Base-by-base conservation (phyloP, 2,329 filamentous ascomycete genomes). In the Aspergillus oerlinghausenensis region DNA sequence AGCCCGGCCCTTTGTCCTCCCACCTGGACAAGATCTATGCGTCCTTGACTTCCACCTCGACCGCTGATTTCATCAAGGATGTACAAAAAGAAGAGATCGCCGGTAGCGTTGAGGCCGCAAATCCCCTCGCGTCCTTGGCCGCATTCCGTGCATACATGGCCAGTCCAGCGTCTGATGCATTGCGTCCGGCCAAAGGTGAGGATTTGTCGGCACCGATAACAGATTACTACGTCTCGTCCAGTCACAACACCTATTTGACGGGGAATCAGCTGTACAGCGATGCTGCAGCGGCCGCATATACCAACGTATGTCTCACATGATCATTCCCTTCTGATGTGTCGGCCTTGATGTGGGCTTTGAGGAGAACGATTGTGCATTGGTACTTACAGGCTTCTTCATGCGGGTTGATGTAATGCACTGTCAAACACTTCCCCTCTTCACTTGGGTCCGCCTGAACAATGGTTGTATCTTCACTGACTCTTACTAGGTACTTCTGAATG, bases 141-240 rank as follows among this genome's bases (percentile, higher is more conserved):
- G 68, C 66, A 5, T 82, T 82, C 56, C 70, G 79, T 35, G 69
- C 73, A 49, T 81, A 81, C 60, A 79, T 83, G 73, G 72, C 73
- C 50, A 78, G 74, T 29, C 68, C 74, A 21, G 69, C 73, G 14
- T 76, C 77, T 7, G 77, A 75, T 62, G 80, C 77, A 7, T 54
- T 67, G 58, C 70, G 75, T 23, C 71, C 75, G 7, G 56, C 73
- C 23, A 64, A 75, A 29, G 67, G 75, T 60, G 79, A 84, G 56
- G 87, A 92, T 67, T 70, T 85, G 32, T 82, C 82, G 0, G 84
- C 82, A 52, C 89, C 90, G 3, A 80, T 96, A 56, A 90, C 88
- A 49, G 91, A 95, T 70, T 97, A 97, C 77, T 97, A 91, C 73
- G 92, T 97, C 71, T 96, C 88, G 60, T 95, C 90, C 63, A 96